Evolutionary conservation across 2,329 filamentous ascomycete genomes (phyloP), one percentile per base, ranked within the genome.

Genomic region (Tolypocladium guangdongense): DNA sequence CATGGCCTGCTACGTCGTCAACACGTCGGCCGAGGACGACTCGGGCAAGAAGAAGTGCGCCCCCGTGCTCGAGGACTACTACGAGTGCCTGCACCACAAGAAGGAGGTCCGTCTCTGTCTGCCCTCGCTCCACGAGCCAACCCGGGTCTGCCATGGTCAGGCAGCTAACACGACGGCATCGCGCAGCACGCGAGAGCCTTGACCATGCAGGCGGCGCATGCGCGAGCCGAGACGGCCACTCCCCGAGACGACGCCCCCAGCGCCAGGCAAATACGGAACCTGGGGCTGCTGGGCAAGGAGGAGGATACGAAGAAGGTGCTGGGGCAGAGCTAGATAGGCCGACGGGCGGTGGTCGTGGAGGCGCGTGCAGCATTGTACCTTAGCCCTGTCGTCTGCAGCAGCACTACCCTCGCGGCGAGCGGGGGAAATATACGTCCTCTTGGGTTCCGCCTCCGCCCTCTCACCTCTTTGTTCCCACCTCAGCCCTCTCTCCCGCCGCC

Each of bases 31-130:
- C 59, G 87, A 92, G 53, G 87, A 91, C 66, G 78, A 83, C 61
- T 82, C 83, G 18, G 89, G 89, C 62, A 93, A 91, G 77, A 87
- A 84, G 72, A 95, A 95, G 75, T 99, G 95, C 71, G 75, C 80
- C 20, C 86, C 88, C 18, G 81, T 84, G 5, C 78, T 97, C 60
- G 93, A 99, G 71, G 93, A 99, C 70, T 99, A 99, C 78, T 95
- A 96, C 71, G 93, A 99, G 77, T 99, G 95, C 73, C 76, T 99
- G 68, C 93, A 99, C 72, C 93, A 99, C 79, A 90, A 87, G 79
- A 99, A 99, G 78, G 93, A 99, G 89, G 93, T 97, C 66, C 55
- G 82, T 71, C 18, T 38, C 37, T 24, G 8, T 22, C 16, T 45
- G 4, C 18, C 14, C 22, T 30, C 41, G 3, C 24, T n/a, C 3